A percentile compares a stretch with the other conserved stretches of the same genome.
Evolutionary conservation across 495 filamentous ascomycete genomes (phyloP).

Genomic region (Daldinia caldariorum): DNA sequence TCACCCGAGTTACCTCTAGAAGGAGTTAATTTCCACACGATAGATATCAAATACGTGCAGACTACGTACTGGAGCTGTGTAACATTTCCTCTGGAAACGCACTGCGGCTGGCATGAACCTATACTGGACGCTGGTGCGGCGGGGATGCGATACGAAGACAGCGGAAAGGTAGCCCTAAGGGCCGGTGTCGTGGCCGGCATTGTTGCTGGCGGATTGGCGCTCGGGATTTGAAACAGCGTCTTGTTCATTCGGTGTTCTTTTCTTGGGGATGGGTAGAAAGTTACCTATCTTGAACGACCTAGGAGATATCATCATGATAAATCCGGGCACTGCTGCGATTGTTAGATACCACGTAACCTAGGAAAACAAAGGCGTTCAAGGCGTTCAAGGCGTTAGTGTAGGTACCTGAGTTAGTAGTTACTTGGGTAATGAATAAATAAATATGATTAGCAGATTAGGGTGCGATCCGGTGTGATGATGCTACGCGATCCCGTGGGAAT

Average conservation of each 20-base stretch:
- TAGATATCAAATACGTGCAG: slow-evolving; percentile 45
- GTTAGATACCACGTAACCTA: slow-evolving; percentile 33
- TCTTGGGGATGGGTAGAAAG: slow-evolving; percentile 1
- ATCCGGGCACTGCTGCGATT: background rate
- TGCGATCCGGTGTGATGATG: background rate
- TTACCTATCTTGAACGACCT: slow-evolving; percentile 15
- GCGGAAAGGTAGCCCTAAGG: slow-evolving; percentile 19
- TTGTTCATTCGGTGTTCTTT: background rate
- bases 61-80: slow-evolving; percentile 58
- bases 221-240: slow-evolving; percentile 24
- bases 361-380: slow-evolving; percentile 21
- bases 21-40: slow-evolving; percentile 37
- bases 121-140: slow-evolving; percentile 49
- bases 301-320: slow-evolving; percentile 14
- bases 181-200: slow-evolving; percentile 35
- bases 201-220: slow-evolving; percentile 33
- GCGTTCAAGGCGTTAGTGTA: slow-evolving; percentile 8
- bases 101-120: slow-evolving; percentile 58
- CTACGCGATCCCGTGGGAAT: background rate
- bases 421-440: background rate
- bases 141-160: slow-evolving; percentile 16
- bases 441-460: background rate
- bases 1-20: slow-evolving; percentile 27
- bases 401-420: slow-evolving; percentile 4
- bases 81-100: slow-evolving; percentile 45